These are phyloP conservation scores for Crithidia thermophila DNA, from an alignment of 208 protist genomes.

Conservation along the genomic window DNA sequence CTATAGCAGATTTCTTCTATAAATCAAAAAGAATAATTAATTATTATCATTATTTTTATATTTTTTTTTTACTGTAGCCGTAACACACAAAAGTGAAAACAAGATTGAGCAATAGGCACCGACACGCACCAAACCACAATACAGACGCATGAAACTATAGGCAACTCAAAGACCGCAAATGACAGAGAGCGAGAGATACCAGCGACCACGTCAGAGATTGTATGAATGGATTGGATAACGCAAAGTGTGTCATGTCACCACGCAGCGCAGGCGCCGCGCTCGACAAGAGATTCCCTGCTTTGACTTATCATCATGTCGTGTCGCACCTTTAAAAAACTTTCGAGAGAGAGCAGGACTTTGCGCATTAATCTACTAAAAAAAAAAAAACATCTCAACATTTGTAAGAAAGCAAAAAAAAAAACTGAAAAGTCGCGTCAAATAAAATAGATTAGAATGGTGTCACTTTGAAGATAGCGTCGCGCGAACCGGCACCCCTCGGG, in stretches of 20 bases:
- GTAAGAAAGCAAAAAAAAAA: conserved; percentile 47
- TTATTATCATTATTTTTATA: too few species aligned
- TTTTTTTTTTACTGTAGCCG: too few species aligned
- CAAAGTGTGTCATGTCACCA: conserved; percentile 51
- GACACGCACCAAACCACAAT: too few species aligned
- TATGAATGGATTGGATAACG: conserved; percentile 35
- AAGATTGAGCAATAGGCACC: too few species aligned
- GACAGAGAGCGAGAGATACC: background rate
- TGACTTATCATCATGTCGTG: conserved; percentile 31
- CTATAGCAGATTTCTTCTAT: too few species aligned
- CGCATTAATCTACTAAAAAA: background rate
- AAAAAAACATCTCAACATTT: background rate
- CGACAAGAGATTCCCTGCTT: conserved; percentile 53
- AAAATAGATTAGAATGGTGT: too few species aligned
- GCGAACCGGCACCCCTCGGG: conserved; percentile 45
- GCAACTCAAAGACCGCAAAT: background rate
- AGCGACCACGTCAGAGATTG: conserved; percentile 13
- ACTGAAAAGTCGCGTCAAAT: too few species aligned
- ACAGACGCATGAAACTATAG: background rate
- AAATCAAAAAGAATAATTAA: too few species aligned
- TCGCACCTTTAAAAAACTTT: too few species aligned
- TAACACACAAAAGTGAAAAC: conserved; percentile 11
- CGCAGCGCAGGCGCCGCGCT: conserved; percentile 23
- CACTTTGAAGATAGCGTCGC: conserved; percentile 40
- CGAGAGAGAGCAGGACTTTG: too few species aligned